Conservation (phyloP, 345 rosid species). For the Euclidium syriacum region DNA sequence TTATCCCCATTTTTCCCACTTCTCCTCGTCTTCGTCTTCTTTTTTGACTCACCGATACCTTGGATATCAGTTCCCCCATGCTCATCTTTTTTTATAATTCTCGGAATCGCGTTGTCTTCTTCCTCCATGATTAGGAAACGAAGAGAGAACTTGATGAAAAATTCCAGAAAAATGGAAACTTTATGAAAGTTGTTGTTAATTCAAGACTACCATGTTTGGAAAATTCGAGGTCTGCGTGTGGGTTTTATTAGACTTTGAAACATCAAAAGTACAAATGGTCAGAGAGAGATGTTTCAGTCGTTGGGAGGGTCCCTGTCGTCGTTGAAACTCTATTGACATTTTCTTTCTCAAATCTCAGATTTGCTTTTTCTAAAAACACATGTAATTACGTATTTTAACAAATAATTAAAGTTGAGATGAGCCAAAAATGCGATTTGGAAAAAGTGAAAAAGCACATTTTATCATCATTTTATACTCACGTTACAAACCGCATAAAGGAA, state of each 20-base stretch:
- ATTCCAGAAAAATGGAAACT: neutral
- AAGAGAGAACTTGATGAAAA: neutral
- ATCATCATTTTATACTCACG: no score
- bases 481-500: no score
- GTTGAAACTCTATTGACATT: slow-evolving; percentile 30
- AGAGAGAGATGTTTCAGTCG: slow-evolving; percentile 1
- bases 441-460: no score
- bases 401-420: neutral
- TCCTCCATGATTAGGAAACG: slow-evolving; percentile 14
- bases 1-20: neutral
- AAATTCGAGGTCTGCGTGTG: neutral
- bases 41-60: neutral
- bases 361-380: slow-evolving; percentile 5
- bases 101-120: neutral
- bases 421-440: no score
- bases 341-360: slow-evolving; percentile 6
- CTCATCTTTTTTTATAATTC: neutral
- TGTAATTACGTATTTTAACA: neutral
- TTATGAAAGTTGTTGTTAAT: neutral
- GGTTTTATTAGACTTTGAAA: neutral
- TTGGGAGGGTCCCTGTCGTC: slow-evolving; percentile 14
- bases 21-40: slow-evolving; percentile 6
- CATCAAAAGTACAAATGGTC: neutral
- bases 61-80: neutral
- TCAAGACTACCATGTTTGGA: neutral